These are phyloP conservation scores for Domatiomyces globalis DNA, from an alignment of 2,329 filamentous ascomycete genomes.

Conservation along the genomic window DNA sequence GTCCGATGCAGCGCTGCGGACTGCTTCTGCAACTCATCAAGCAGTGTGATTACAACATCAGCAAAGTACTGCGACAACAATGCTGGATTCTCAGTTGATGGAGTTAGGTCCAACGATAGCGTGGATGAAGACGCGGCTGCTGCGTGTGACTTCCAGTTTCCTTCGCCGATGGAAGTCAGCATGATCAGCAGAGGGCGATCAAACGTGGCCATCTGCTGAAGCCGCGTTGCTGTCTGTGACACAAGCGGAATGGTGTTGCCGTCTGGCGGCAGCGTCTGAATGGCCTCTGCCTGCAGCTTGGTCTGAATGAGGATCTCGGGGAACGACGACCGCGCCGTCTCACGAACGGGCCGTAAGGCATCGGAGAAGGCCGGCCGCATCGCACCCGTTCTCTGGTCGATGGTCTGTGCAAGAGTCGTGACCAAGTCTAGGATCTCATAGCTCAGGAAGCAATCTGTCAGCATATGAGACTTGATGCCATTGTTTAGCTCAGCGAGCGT, in stretches of 20 bases:
- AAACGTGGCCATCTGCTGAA: conserved; percentile 79
- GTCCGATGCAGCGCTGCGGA: conserved; percentile 58
- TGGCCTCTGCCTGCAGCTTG: conserved; percentile 49
- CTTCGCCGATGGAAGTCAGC: conserved; percentile 81
- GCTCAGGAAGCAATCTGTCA: conserved; percentile 84
- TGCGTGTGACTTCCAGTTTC: conserved; percentile 58
- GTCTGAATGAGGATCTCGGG: conserved; percentile 73
- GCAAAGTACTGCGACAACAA: conserved; percentile 81
- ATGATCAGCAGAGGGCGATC: conserved; percentile 75
- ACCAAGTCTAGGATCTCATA: conserved; percentile 93
- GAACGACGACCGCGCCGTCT: conserved; percentile 79
- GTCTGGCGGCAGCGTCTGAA: conserved; percentile 60
- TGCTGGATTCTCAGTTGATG: conserved; percentile 51
- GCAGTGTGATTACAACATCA: conserved; percentile 72
- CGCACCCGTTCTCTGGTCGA: conserved; percentile 73
- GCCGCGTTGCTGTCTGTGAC: conserved; percentile 67
- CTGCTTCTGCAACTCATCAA: conserved; percentile 61
- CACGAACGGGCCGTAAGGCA: conserved; percentile 73
- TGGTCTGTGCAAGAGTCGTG: conserved; percentile 58
- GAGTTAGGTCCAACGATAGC: conserved; percentile 26
- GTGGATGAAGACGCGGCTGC: conserved; percentile 21
- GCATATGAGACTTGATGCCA: conserved; percentile 73
- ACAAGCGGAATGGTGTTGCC: conserved; percentile 66
- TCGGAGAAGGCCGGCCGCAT: conserved; percentile 71
- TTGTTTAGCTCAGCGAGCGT: conserved; percentile 79